These are phyloP conservation scores for Collybia mongolica DNA, from an alignment of 768 basidiomycete genomes.

Conservation along the genomic window DNA sequence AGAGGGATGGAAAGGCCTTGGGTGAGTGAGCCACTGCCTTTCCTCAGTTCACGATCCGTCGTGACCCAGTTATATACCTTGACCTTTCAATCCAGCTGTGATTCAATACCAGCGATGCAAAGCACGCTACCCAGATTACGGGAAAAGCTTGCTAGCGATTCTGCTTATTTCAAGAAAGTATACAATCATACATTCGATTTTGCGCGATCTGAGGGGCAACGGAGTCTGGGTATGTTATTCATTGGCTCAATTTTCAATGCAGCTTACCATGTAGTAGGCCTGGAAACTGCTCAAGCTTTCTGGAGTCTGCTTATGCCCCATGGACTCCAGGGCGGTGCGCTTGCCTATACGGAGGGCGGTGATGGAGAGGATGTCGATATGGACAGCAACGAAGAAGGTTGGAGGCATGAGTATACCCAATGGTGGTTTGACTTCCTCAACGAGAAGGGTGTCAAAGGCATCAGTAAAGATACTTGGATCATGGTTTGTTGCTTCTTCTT, in stretches of 20 bases:
- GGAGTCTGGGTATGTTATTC: slow-evolving; percentile 64
- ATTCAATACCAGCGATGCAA: slow-evolving; percentile 64
- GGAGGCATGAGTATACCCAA: slow-evolving; percentile 58
- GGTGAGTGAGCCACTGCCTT: slow-evolving; percentile 42
- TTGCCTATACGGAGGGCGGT: slow-evolving; percentile 41
- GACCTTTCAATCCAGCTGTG: slow-evolving; percentile 43
- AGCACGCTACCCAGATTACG: slow-evolving; percentile 51
- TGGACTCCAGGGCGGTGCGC: slow-evolving; percentile 65
- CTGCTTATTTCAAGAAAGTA: slow-evolving; percentile 71
- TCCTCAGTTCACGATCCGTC: no score
- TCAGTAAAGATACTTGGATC: slow-evolving; percentile 87
- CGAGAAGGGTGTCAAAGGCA: slow-evolving; percentile 65
- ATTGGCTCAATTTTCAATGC: background rate
- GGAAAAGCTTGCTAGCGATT: slow-evolving; percentile 59
- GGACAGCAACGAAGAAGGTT: slow-evolving; percentile 47
- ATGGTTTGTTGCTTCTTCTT: slow-evolving; percentile 55
- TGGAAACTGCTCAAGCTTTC: slow-evolving; percentile 73
- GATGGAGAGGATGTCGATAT: slow-evolving; percentile 49
- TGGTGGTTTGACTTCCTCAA: slow-evolving; percentile 83
- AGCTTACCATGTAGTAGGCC: slow-evolving; percentile 31
- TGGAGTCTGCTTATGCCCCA: slow-evolving; percentile 78
- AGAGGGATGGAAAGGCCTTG: slow-evolving; percentile 75
- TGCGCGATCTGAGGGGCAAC: slow-evolving; percentile 70
- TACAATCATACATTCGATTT: slow-evolving; percentile 84
- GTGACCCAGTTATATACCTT: background rate